phyloP scores from a whole-genome alignment of 208 protist species.

The Leishmania lainsoni region DNA sequence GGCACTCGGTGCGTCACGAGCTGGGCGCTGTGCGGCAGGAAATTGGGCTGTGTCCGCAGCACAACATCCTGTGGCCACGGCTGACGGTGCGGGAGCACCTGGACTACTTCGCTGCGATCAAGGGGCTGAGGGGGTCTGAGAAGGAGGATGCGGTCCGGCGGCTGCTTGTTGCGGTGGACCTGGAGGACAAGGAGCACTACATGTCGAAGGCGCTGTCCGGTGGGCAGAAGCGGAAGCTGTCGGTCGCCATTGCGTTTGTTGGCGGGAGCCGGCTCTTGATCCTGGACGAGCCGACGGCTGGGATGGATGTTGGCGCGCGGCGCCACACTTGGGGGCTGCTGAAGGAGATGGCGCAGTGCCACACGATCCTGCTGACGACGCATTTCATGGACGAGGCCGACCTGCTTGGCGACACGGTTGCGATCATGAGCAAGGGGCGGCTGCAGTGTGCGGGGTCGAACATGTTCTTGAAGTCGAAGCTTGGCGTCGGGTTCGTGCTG shows the following conservation, averaged over 20 bases:
- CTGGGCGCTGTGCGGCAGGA: conserved; percentile 53
- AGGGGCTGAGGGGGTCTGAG: conserved; percentile 57
- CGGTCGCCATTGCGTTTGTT: conserved; percentile 83
- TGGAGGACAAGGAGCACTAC: conserved; percentile 60
- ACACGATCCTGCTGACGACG: conserved; percentile 72
- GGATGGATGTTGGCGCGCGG: conserved; percentile 79
- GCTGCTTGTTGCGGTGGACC: conserved; percentile 60
- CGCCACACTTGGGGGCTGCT: conserved; percentile 78
- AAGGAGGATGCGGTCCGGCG: conserved; percentile 33
- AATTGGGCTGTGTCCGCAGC: conserved; percentile 72
- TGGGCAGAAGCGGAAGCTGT: conserved; percentile 90
- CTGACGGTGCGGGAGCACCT: conserved; percentile 93
- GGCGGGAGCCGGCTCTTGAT: conserved; percentile 73
- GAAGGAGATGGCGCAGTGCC: conserved; percentile 29
- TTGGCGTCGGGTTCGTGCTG: conserved; percentile 71
- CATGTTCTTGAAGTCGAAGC: conserved; percentile 63
- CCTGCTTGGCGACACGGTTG: conserved; percentile 91
- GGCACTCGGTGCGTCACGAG: conserved; percentile 59
- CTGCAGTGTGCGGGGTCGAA: conserved; percentile 64
- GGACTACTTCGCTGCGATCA: conserved; percentile 85
- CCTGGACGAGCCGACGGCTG: conserved; percentile 89
- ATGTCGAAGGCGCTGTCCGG: conserved; percentile 62
- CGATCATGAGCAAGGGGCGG: conserved; percentile 87
- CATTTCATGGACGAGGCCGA: conserved; percentile 98
- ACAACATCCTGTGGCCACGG: conserved; percentile 68